Evolutionary conservation across 169 alveolate species (phyloP), one percentile per base, ranked within the genome.

Genomic region (Eimeria acervulina): DNA sequence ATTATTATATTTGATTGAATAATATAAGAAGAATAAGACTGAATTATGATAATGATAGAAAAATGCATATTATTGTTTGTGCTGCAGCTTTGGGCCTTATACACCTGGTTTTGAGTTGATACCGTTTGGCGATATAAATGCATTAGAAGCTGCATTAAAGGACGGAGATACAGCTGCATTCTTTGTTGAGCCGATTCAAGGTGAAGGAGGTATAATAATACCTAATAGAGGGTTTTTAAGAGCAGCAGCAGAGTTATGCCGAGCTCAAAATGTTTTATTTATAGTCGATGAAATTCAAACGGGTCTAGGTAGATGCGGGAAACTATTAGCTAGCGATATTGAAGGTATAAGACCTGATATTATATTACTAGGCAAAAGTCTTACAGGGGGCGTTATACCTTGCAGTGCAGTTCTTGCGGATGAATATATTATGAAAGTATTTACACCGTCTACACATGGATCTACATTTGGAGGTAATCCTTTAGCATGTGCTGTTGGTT

Each of bases 391-490:
- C 21, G 94, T 97, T 81, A 93, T 97, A 90, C 99, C 99, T n/a
- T 97, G 98, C 52, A 97, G 99, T 31, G 99, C 99, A 1, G 98
- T 98, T 33, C 96, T 99, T 59, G 98, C 99, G 21, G 97, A 98
- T 89, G 97, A 97, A 90, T 98, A 97, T 68, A 97, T 99, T n/a
- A 98, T 99, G 99, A 95, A 97, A 36, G 97, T 97, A 28, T 95
- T 99, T 51, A 97, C 97, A 47, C 99, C 99, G n/a, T 99, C 99
- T 23, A 72, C 99, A 97, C 99, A 99, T 95, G 99, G 99, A 61
- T 97, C 99, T 44, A 99, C 99, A 63, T 98, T 96, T 85, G 99
- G 99, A 26, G 98, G 98, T 38, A 98, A 98, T 89, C 99, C 99
- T 8, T 96, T 99, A 12, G 99, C 99, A 26, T 97, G 98, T 81